Conservation (phyloP, 179 eudicot species). For the Gypsophila paniculata region DNA sequence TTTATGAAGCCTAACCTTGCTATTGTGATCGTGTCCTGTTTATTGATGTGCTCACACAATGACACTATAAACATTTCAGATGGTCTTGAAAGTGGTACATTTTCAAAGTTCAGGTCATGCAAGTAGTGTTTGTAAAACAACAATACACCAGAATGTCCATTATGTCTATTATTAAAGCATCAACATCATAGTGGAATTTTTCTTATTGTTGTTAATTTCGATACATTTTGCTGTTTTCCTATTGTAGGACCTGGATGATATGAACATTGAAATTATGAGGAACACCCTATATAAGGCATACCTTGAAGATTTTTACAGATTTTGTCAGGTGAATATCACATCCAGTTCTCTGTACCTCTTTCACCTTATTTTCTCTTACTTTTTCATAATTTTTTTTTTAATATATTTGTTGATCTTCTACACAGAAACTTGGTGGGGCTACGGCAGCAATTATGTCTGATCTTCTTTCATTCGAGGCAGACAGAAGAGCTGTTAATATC, state of each 20-base stretch:
- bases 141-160: background rate
- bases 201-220: background rate
- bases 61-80: background rate
- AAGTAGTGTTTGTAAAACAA: background rate
- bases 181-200: background rate
- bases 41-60: background rate
- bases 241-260: slow-evolving; percentile 90
- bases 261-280: slow-evolving; percentile 99
- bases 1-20: background rate
- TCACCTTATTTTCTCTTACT: slow-evolving; percentile 3
- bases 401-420: slow-evolving; percentile 14
- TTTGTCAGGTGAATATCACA: slow-evolving; percentile 59
- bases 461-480: slow-evolving; percentile 95
- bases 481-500: slow-evolving; percentile 95
- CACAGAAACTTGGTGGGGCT: slow-evolving; percentile 95
- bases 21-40: background rate
- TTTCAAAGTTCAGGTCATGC: background rate
- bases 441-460: slow-evolving; percentile 98
- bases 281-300: slow-evolving; percentile 96
- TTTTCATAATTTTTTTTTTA: background rate
- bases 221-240: background rate
- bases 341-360: background rate
- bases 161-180: background rate
- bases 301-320: slow-evolving; percentile 91
- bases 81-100: background rate